phyloP scores from a whole-genome alignment of 2,329 filamentous ascomycete species.

The Microascus cirrosus region DNA sequence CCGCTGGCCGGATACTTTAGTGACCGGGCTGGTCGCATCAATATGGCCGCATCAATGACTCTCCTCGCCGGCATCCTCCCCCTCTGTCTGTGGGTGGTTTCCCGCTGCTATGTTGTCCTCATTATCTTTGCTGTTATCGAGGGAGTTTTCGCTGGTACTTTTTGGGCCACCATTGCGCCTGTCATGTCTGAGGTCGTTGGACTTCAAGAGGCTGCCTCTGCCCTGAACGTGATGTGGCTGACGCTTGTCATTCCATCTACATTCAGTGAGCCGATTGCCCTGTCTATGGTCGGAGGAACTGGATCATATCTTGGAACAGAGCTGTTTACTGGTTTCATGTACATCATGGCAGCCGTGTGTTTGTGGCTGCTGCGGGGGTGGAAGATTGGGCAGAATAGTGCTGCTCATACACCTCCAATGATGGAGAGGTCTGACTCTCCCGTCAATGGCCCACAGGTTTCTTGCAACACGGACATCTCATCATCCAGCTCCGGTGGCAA shows the following conservation, averaged over 20 bases:
- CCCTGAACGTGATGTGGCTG: slow-evolving; percentile 61
- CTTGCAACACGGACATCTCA: too few relatives aligned
- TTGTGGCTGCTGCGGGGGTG: neutral
- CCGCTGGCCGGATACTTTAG: slow-evolving; percentile 64
- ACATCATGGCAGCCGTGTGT: slow-evolving; percentile 32
- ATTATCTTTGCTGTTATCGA: slow-evolving; percentile 63
- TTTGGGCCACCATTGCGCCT: slow-evolving; percentile 59
- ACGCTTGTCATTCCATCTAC: slow-evolving; percentile 59
- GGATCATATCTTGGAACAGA: slow-evolving; percentile 40
- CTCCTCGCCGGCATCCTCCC: slow-evolving; percentile 53
- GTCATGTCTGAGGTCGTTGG: slow-evolving; percentile 67
- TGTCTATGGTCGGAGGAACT: slow-evolving; percentile 35
- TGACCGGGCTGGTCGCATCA: slow-evolving; percentile 59
- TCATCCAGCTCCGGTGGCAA: too few relatives aligned
- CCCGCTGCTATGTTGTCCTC: slow-evolving; percentile 50
- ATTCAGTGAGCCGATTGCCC: slow-evolving; percentile 53
- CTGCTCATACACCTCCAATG: too few relatives aligned
- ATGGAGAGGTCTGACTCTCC: too few relatives aligned
- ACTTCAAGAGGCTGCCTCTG: slow-evolving; percentile 53
- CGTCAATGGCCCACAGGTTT: too few relatives aligned
- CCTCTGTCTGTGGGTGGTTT: slow-evolving; percentile 64
- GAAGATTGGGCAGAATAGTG: too few relatives aligned
- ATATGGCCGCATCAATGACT: slow-evolving; percentile 57
- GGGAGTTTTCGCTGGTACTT: slow-evolving; percentile 58
- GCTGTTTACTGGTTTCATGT: slow-evolving; percentile 51